These are phyloP conservation scores for Cornus florida DNA, from an alignment of 148 eudicot species.

Conservation along the genomic window DNA sequence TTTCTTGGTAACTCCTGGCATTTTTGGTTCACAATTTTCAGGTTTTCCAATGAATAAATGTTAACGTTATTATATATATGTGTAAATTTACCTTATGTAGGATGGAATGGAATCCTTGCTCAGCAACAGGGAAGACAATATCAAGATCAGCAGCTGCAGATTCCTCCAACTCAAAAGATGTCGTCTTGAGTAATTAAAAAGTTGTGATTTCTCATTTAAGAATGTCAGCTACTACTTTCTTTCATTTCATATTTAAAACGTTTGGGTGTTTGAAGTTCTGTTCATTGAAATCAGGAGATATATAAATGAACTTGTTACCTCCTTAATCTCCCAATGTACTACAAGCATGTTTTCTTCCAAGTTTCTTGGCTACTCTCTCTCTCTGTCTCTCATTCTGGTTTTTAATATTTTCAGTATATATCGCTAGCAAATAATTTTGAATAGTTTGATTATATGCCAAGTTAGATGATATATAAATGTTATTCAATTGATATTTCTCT, in stretches of 20 bases:
- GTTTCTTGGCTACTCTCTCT: too few relatives aligned
- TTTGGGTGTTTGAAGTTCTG: not conserved
- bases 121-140: not conserved
- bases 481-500: too few relatives aligned
- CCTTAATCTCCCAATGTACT: too few relatives aligned
- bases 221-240: not conserved
- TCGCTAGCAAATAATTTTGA: too few relatives aligned
- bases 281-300: too few relatives aligned
- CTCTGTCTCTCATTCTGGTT: too few relatives aligned
- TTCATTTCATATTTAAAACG: not conserved
- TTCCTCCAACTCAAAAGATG: conserved; percentile 17
- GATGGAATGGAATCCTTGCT: conserved; percentile 12
- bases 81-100: not conserved
- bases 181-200: not conserved
- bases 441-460: too few relatives aligned
- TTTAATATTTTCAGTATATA: too few relatives aligned
- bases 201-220: not conserved
- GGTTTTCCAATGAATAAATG: not conserved
- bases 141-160: not conserved
- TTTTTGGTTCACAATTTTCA: not conserved
- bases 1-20: not conserved
- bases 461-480: too few relatives aligned
- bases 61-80: too few relatives aligned
- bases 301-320: too few relatives aligned
- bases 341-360: too few relatives aligned